A percentile compares a stretch with the other conserved stretches of the same genome.
phyloP scores from a whole-genome alignment of 805 yeast genomes.

The Yamadazyma sp. region DNA sequence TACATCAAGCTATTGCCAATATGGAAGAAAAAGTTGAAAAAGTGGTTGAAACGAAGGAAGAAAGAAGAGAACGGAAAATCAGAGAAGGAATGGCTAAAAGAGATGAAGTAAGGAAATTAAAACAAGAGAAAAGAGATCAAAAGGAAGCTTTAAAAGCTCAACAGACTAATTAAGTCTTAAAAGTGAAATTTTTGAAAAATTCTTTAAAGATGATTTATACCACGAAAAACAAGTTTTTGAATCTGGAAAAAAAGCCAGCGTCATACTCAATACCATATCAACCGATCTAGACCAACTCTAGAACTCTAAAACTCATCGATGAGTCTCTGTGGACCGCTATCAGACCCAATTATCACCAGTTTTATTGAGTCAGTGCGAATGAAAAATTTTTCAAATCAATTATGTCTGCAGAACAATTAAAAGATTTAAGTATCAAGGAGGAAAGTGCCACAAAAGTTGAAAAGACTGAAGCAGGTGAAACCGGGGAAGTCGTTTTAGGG shows the following conservation, averaged over 20 bases:
- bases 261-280: no score
- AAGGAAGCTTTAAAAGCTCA: background rate
- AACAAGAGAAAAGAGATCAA: constrained; percentile 4
- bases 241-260: no score
- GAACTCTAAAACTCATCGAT: no score
- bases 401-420: constrained; percentile 21
- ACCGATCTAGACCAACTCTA: no score
- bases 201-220: no score
- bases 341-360: no score
- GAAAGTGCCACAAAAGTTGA: constrained; percentile 7
- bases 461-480: background rate
- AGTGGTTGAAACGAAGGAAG: constrained; percentile 52
- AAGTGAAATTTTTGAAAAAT: no score
- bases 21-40: constrained; percentile 17
- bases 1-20: constrained; percentile 41
- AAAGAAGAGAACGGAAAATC: constrained; percentile 51
- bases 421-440: constrained; percentile 14
- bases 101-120: constrained; percentile 18
- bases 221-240: no score
- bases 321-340: no score
- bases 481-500: constrained; percentile 36
- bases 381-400: constrained; percentile 5
- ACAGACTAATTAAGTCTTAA: background rate
- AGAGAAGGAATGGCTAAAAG: constrained; percentile 47
- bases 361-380: no score